Evolutionary conservation across 2,329 filamentous ascomycete genomes (phyloP).

Genomic region (Chaetomium sp.): DNA sequence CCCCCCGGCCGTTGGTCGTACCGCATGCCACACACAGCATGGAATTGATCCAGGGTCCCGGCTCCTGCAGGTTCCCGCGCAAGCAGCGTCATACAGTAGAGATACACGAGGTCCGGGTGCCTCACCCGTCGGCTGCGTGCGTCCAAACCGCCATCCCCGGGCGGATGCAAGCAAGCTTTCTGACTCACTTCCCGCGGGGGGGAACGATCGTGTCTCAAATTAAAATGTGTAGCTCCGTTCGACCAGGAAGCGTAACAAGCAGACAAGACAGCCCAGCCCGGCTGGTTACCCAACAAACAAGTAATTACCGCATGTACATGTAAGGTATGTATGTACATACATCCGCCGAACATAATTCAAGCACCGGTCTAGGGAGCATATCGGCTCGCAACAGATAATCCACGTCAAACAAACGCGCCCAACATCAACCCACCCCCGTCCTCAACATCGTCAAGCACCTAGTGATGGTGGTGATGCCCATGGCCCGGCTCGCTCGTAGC

Average conservation of each 20-base stretch:
- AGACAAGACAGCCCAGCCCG: neutral
- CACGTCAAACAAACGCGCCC: neutral
- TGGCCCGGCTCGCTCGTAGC: constrained; percentile 34
- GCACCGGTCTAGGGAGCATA: neutral
- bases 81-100: neutral
- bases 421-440: neutral
- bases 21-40: constrained; percentile 19
- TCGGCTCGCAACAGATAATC: neutral
- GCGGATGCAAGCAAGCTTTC: neutral
- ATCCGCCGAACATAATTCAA: neutral
- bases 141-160: neutral
- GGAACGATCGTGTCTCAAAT: too few species aligned
- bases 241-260: too few species aligned
- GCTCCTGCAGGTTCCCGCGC: constrained; percentile 19
- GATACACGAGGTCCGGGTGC: constrained; percentile 9
- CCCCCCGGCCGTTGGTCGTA: neutral
- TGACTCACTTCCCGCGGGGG: neutral
- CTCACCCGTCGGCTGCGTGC: constrained; percentile 17
- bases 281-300: constrained; percentile 1
- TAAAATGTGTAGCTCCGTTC: too few species aligned
- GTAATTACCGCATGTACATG: neutral
- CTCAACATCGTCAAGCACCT: neutral
- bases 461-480: constrained; percentile 35
- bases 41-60: constrained; percentile 16
- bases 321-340: neutral